Base-by-base conservation (phyloP, 1,284 basidiomycete genomes). In the Ceratobasidium sp. region DNA sequence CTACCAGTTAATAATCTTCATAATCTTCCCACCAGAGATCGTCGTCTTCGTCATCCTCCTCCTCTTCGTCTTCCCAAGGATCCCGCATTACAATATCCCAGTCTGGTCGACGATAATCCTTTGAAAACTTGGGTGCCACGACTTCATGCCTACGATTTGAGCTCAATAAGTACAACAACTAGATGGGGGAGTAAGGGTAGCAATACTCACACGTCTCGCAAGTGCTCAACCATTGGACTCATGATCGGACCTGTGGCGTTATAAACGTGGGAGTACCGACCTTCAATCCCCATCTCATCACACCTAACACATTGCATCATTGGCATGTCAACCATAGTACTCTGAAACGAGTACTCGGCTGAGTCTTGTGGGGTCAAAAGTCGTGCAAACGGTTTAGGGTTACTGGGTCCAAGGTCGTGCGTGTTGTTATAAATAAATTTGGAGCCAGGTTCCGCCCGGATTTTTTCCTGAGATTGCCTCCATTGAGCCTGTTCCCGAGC, bases 181-280 rank as follows among this genome's bases (percentile, higher is more conserved):
- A 33, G 1, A 33, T 33, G 33, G 33, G 33, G 33, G 33, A 33
- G 4, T 33, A 33, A 33, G 33, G 33, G 33, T 33, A 33, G 33
- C 33, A 33, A 4, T 42, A 70, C 68, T 70, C 54, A 70, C 68
- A 70, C 68, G 57, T 70, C 52, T 5, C 54, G 50, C 50, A 70
- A 40, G 42, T 70, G 68, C 33, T 56, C 40, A n/a, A 57, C 1
- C 20, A 70, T 70, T n/a, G 40, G 40, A 44, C 28, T 46, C 44
- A 42, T n/a, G 7, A 33, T 33, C 4, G 33, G 33, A 33, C 33
- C 33, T 33, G 33, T 33, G 33, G 33, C 4, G 33, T 33, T 33
- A n/a, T 38, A 50, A 15, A 20, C 33, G 15, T 44, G 50, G 44
- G 7, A n/a, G 17, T 57, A 70, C 15, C 28, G 52, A 70, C 33